phyloP scores from a whole-genome alignment of 805 yeast species.

The Wickerhamomyces chambardii region DNA sequence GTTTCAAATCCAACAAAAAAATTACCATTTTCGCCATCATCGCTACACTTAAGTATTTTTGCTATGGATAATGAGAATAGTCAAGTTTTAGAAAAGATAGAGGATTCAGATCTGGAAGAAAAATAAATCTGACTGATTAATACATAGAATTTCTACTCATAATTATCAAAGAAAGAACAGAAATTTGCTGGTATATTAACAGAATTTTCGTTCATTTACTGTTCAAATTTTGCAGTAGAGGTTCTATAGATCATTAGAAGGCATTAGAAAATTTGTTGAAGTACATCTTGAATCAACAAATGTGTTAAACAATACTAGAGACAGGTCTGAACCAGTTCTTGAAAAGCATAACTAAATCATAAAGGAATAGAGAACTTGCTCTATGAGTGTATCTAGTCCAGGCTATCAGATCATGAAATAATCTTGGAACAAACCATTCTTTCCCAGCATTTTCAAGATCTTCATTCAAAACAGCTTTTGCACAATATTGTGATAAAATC shows the following conservation, averaged over 20 bases:
- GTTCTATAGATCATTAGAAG: no score
- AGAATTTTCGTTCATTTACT: no score
- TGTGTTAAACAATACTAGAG: no score
- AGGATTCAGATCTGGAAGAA: constrained; percentile 12
- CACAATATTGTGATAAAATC: constrained; percentile 87
- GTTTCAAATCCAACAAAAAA: constrained; percentile 1
- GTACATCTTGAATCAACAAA: not conserved
- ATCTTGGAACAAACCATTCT: not conserved
- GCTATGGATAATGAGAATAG: constrained; percentile 1
- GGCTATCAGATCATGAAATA: not conserved
- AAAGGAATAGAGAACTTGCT: not conserved
- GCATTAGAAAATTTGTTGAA: not conserved
- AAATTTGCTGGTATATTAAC: no score
- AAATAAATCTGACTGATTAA: no score
- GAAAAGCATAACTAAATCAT: constrained; percentile 1
- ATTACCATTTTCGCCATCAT: constrained; percentile 17
- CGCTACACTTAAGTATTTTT: constrained; percentile 13
- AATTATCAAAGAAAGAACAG: no score
- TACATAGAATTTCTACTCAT: no score
- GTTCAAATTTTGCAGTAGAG: no score
- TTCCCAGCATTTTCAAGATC: constrained; percentile 28
- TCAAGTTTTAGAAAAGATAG: constrained; percentile 9
- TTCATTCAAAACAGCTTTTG: constrained; percentile 69
- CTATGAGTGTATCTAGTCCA: constrained; percentile 1
- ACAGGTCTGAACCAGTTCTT: constrained; percentile 1